Evolutionary conservation across 768 basidiomycete species (phyloP), one percentile per base, ranked within the genome.

Genomic region (Termitomyces sp.): DNA sequence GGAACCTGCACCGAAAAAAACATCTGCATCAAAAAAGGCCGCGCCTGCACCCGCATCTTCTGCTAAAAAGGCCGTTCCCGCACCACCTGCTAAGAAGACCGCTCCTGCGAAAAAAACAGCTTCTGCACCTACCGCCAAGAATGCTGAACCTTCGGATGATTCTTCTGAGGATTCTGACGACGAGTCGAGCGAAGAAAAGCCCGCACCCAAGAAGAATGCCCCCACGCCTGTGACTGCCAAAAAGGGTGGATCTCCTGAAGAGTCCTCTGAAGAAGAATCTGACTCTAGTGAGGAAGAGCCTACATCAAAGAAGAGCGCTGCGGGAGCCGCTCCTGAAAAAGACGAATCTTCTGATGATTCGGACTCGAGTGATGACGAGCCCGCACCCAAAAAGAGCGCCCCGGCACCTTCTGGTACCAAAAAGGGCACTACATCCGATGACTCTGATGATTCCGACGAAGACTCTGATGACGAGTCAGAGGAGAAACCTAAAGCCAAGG

Each of bases 1-100:
- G 53, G 71, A 76, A 46, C 64, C 70, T 38, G 62, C 62, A 47
- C 65, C 72, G 14, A 69, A 62, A 53, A 69, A 62, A 54, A 69
- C 65, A 24, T 41, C 56, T 36, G 47, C 61, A 64, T 32, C 52
- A 41, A 57, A 62, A 40, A 65, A 61, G 22, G 40, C 49, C n/a
- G 40, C 49, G 16, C 20, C 51, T 28, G 26, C 22, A 16, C 13
- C 55, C 13, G 16, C 22, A 24, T 20, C 54, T n/a, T 32, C 44
- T 7, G 45, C 45, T 13, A 57, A 49, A 32, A 49, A 51, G 24
- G 52, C 52, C 50, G 20, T 11, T 24, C 5, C 35, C 5, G 24
- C 53, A 40, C 30, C 55, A 24, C 3, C 32, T 14, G 36, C 52
- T 7, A 58, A 46, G 16, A 52, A 54, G 16, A 47, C 49, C 52